phyloP scores from a whole-genome alignment of 495 filamentous ascomycete genomes.

The Podospora didyma region DNA sequence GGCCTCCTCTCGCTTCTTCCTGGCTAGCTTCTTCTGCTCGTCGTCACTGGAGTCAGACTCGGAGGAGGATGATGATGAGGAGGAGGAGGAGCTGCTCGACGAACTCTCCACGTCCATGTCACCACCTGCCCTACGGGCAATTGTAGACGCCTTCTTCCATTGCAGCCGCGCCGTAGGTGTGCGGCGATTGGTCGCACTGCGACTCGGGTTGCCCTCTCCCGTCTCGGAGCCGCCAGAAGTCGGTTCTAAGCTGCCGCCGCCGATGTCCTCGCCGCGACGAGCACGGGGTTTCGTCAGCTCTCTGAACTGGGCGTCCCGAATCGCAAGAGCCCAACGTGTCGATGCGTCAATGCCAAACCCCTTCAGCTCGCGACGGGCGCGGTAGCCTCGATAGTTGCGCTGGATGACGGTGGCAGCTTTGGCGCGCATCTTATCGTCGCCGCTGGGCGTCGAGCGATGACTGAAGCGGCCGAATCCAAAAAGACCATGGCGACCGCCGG shows the following conservation, averaged over 20 bases:
- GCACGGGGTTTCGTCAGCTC: slow-evolving; percentile 43
- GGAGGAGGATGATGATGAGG: slow-evolving; percentile 6
- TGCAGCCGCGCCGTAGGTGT: slow-evolving; percentile 52
- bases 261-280: no score
- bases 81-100: slow-evolving; percentile 11
- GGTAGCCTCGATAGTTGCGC: slow-evolving; percentile 67
- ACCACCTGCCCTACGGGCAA: slow-evolving; percentile 66
- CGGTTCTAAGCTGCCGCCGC: no score
- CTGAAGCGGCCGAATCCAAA: slow-evolving; percentile 13
- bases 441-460: background rate
- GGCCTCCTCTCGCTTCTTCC: slow-evolving; percentile 40
- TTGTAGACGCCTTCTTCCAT: slow-evolving; percentile 69
- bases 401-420: slow-evolving; percentile 56
- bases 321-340: slow-evolving; percentile 64
- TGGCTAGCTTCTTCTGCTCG: slow-evolving; percentile 32
- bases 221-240: no score
- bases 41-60: slow-evolving; percentile 30
- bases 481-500: slow-evolving; percentile 2
- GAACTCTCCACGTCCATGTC: slow-evolving; percentile 49
- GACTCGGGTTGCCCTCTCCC: background rate
- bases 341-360: slow-evolving; percentile 62
- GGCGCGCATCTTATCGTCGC: slow-evolving; percentile 17
- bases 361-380: slow-evolving; percentile 58
- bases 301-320: slow-evolving; percentile 62
- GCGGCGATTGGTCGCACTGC: background rate